phyloP scores from a whole-genome alignment of 768 basidiomycete species.

The Erythrobasidium yunnanense region DNA sequence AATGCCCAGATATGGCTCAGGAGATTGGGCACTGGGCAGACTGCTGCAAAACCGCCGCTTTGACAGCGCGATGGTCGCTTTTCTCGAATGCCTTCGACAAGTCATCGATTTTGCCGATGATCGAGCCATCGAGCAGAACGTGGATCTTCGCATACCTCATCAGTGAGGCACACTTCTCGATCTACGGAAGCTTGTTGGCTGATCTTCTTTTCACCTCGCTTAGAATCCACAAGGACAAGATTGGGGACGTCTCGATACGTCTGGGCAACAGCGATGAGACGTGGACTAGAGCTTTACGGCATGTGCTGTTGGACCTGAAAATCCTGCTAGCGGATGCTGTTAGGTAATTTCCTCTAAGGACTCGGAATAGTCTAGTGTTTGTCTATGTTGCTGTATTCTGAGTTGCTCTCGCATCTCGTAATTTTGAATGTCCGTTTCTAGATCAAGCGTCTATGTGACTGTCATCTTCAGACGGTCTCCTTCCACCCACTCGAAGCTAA shows the following conservation, averaged over 20 bases:
- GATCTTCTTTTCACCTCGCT: too few relatives aligned
- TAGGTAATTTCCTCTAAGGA: background rate
- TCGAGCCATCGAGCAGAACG: constrained; percentile 49
- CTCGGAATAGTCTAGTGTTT: background rate
- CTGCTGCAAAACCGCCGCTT: constrained; percentile 89
- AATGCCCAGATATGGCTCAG: constrained; percentile 67
- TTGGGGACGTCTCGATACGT: constrained; percentile 88
- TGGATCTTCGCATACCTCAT: constrained; percentile 65
- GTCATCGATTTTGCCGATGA: constrained; percentile 73
- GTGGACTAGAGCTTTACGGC: constrained; percentile 87
- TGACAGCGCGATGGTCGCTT: constrained; percentile 89
- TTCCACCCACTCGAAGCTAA: background rate
- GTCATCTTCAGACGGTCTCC: background rate
- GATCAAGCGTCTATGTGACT: background rate
- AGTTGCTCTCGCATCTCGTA: background rate
- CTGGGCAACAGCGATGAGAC: constrained; percentile 85
- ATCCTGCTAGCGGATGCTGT: constrained; percentile 24
- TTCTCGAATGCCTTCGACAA: constrained; percentile 87
- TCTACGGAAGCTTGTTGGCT: background rate
- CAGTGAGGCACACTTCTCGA: constrained; percentile 52
- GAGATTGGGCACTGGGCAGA: constrained; percentile 77
- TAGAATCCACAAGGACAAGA: constrained; percentile 85
- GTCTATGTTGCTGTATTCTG: background rate
- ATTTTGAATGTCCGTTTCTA: background rate
- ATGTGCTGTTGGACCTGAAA: constrained; percentile 40